phyloP scores from a whole-genome alignment of 306 rosid genomes.

The Neltuma alba region DNA sequence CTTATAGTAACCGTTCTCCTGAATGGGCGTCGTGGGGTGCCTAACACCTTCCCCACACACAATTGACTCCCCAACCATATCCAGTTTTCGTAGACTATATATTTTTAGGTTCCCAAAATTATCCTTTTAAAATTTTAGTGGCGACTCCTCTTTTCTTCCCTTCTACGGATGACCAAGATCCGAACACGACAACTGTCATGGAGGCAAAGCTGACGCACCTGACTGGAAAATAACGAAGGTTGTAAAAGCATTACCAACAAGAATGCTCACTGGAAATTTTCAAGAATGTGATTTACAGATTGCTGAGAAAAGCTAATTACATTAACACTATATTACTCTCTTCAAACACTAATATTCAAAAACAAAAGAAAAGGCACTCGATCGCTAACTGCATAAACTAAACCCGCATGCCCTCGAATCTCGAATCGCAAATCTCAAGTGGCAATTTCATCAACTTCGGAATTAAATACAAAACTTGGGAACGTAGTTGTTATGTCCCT shows the following conservation, averaged over 20 bases:
- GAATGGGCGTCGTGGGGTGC: too few relatives aligned
- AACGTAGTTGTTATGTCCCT: slow-evolving; percentile 95
- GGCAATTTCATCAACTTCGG: slow-evolving; percentile 88
- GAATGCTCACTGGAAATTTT: slow-evolving; percentile 19
- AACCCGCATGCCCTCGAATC: slow-evolving; percentile 31
- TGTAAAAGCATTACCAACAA: background rate
- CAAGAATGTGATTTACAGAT: slow-evolving; percentile 46
- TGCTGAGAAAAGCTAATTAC: slow-evolving; percentile 23
- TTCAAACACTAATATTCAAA: background rate
- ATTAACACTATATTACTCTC: slow-evolving; percentile 11
- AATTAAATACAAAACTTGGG: slow-evolving; percentile 93
- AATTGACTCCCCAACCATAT: too few relatives aligned
- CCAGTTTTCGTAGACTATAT: too few relatives aligned
- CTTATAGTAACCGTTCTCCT: too few relatives aligned
- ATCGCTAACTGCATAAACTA: slow-evolving; percentile 42
- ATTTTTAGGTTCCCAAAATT: too few relatives aligned
- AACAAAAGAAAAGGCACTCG: background rate
- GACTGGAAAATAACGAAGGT: background rate
- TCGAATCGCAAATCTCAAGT: slow-evolving; percentile 59
- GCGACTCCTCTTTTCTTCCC: too few relatives aligned
- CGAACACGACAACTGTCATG: too few relatives aligned
- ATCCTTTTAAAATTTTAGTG: too few relatives aligned
- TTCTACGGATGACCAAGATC: too few relatives aligned
- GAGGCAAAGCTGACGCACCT: background rate
- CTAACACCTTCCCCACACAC: too few relatives aligned